Conservation (phyloP, 345 rosid species). For the Citrus inodora region DNA sequence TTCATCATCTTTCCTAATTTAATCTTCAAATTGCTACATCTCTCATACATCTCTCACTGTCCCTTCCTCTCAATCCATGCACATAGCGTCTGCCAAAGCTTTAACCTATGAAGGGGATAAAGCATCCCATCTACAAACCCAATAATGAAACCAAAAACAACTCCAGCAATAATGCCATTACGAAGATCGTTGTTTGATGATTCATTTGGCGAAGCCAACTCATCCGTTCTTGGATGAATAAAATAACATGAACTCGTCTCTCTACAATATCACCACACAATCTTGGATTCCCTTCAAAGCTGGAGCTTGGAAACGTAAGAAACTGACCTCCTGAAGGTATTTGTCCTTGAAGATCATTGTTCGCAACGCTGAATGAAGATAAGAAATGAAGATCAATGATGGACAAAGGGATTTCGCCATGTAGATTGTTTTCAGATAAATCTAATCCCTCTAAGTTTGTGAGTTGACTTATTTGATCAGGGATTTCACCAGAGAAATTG, state of each 20-base stretch:
- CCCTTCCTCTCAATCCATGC: too few species aligned
- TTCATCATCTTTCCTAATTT: too few species aligned
- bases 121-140: not conserved
- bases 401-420: conserved; percentile 4
- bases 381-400: conserved; percentile 1
- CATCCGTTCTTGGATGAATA: not conserved
- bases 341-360: conserved; percentile 8
- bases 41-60: too few species aligned
- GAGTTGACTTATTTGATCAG: conserved; percentile 6
- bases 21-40: too few species aligned
- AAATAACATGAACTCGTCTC: not conserved
- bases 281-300: conserved; percentile 9
- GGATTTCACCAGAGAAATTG: conserved; percentile 53
- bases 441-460: conserved; percentile 11
- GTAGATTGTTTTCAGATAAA: conserved; percentile 7
- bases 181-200: not conserved
- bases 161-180: not conserved
- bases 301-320: not conserved
- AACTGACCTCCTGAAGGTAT: conserved; percentile 8
- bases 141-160: not conserved
- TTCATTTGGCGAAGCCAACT: not conserved
- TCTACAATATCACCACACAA: not conserved
- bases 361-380: not conserved
- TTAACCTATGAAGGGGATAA: not conserved
- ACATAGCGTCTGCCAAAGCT: not conserved